Conservation (phyloP, 306 rosid species). For the Crotalaria pallida region DNA sequence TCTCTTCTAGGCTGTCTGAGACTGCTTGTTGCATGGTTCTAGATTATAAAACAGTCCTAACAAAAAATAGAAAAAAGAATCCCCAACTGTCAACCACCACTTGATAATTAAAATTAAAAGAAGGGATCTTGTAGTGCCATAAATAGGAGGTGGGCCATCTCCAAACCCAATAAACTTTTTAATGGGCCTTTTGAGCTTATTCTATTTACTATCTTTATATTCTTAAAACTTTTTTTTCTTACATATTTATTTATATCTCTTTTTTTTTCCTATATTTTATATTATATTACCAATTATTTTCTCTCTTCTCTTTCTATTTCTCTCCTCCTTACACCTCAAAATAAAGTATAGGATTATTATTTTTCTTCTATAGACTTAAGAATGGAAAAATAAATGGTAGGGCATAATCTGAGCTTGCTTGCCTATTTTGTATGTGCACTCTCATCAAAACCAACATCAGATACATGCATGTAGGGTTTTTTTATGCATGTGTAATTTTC, state of each 20-base stretch:
- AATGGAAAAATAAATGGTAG: background rate
- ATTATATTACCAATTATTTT: no score
- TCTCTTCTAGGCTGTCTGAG: background rate
- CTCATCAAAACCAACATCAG: background rate
- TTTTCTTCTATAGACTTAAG: no score
- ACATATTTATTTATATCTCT: no score
- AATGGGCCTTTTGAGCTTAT: background rate
- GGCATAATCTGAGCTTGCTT: background rate
- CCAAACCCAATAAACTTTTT: background rate
- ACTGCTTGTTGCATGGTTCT: background rate
- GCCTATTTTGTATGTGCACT: background rate
- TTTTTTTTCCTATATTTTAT: no score
- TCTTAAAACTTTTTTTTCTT: no score
- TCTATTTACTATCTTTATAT: no score
- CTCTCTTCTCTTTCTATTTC: no score
- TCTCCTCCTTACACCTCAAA: no score
- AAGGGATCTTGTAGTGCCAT: background rate
- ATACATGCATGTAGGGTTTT: background rate
- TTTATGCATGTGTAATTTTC: background rate
- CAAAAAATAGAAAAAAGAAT: background rate
- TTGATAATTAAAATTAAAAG: background rate
- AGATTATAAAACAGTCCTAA: background rate
- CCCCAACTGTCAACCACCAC: background rate
- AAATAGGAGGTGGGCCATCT: background rate
- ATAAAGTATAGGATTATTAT: no score